Evolutionary conservation across 371 early-diverging fungal genomes (phyloP), one percentile per base, ranked within the genome.

Genomic region (Syncephalastrum racemosum): DNA sequence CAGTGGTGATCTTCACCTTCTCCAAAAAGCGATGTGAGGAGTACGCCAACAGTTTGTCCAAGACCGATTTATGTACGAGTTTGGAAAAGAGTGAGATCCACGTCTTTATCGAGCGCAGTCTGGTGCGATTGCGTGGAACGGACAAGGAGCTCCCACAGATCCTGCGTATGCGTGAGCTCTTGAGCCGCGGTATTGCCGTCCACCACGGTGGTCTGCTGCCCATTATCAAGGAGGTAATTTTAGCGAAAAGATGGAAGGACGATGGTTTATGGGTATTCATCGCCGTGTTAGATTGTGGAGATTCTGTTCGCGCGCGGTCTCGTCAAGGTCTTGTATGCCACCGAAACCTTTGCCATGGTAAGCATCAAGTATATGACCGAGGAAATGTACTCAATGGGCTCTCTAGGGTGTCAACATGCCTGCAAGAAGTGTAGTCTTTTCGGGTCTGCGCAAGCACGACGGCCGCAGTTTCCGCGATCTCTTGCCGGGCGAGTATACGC

Each of bases 141-240:
- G 96, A 97, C 66, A 84, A 86, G 24, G 79, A 86, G 45, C 77
- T 99, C 31, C 99, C 99, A 2, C 99, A 99, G 79, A 85, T 99
- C 27, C 53, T 85, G 36, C 83, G 88, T 24, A 90, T 97, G 82
- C 77, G 87, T 14, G 92, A 94, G 20, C 70, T 94, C 51, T 74
- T 99, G 49, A 73, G 81, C 46, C 90, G 94, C 54, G 99, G 99
- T 44, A 94, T 99, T 56, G 99, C 95, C 5, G 95, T 98, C 12
- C 99, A 99, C 77, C 99, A 99, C 71, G 87, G 95, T 56, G 98
- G 98, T 41, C 82, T 99, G 39, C 84, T 99, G 56, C 99, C 99
- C 2, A 95, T 99, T 64, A 84, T 99, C 51, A 99, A 99, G 70
- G 99, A 99, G 75, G 86, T 85, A 64, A 62, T 56, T 48, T 56